Evolutionary conservation across 2,329 filamentous ascomycete genomes (phyloP).

Genomic region (Aspergillus puulaauensis): DNA sequence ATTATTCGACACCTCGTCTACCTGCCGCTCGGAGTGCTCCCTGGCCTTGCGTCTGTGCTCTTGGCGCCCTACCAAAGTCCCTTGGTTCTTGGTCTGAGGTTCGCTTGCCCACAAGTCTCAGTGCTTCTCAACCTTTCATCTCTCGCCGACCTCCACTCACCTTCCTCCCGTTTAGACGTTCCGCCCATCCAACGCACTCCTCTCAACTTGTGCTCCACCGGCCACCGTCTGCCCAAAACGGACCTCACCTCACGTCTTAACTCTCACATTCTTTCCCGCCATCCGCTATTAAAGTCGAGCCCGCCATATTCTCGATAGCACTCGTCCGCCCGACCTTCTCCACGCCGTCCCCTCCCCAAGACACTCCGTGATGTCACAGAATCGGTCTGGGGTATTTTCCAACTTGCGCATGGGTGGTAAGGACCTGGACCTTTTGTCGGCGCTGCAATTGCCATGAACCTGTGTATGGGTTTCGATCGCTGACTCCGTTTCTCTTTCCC

Average conservation of each 20-base stretch:
- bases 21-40: constrained; percentile 10
- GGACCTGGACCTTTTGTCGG: constrained; percentile 32
- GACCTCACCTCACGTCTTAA: constrained; percentile 49
- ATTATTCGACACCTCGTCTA: constrained; percentile 9
- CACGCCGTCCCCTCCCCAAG: constrained; percentile 22
- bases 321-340: constrained; percentile 16
- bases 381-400: constrained; percentile 84
- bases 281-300: constrained; percentile 47
- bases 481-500: constrained; percentile 15
- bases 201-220: constrained; percentile 32
- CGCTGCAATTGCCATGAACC: constrained; percentile 21
- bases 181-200: constrained; percentile 35
- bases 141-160: constrained; percentile 31
- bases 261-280: constrained; percentile 39
- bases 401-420: constrained; percentile 96
- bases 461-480: constrained; percentile 14
- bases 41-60: constrained; percentile 26
- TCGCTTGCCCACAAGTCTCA: constrained; percentile 22
- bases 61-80: constrained; percentile 28
- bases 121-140: constrained; percentile 34
- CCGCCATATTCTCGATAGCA: constrained; percentile 44
- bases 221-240: constrained; percentile 53
- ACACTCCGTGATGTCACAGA: constrained; percentile 72
- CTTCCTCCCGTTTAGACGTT: constrained; percentile 34
- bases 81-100: constrained; percentile 27